A percentile compares a stretch with the other conserved stretches of the same genome.
phyloP scores from a whole-genome alignment of 345 rosid species.

The Eutrema heterophyllum region DNA sequence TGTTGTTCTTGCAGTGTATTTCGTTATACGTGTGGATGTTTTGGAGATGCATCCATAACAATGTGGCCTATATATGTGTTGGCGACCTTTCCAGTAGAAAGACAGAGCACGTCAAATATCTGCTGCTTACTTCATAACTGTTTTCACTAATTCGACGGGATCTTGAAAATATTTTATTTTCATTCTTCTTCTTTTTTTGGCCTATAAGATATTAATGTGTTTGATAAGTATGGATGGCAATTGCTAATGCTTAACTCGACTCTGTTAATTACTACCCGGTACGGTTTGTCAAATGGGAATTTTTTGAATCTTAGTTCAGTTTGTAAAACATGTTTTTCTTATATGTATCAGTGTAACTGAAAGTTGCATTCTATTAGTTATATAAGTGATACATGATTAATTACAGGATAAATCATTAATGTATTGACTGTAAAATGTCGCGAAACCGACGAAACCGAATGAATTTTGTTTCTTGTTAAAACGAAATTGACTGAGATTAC shows the following conservation, averaged over 20 bases:
- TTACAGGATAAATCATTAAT: too few relatives aligned
- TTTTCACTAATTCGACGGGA: not conserved
- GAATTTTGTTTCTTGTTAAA: too few relatives aligned
- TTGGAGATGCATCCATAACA: not conserved
- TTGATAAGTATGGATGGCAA: not conserved
- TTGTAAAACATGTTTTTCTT: too few relatives aligned
- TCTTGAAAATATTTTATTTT: not conserved
- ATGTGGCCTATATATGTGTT: not conserved
- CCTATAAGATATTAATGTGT: not conserved
- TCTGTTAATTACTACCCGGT: not conserved
- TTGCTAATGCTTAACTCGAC: not conserved
- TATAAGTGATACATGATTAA: not conserved
- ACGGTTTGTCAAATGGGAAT: not conserved
- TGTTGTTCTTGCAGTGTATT: not conserved
- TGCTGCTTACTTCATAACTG: not conserved
- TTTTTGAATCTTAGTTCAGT: not conserved
- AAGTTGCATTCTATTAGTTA: not conserved
- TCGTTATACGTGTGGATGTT: constrained; percentile 7
- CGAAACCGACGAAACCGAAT: too few relatives aligned
- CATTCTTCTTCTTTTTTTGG: not conserved
- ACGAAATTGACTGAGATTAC: too few relatives aligned
- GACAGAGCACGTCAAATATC: constrained; percentile 18
- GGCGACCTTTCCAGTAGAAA: not conserved
- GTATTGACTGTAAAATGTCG: too few relatives aligned
- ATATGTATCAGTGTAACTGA: not conserved